phyloP scores from a whole-genome alignment of 2,329 filamentous ascomycete species.

The Aspergillus pseudotamarii region DNA sequence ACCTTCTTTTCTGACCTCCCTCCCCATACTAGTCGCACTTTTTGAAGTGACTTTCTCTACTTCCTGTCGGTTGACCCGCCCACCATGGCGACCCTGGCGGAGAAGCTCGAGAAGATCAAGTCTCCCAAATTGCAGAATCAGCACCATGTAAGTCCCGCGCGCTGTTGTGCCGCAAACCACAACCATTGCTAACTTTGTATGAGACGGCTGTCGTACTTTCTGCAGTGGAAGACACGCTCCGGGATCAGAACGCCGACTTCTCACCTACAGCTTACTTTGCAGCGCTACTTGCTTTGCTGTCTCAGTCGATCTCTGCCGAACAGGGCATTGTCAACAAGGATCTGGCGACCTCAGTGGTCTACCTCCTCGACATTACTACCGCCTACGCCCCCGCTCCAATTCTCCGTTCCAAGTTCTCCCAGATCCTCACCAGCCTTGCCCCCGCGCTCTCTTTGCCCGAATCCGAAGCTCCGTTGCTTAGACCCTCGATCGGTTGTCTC shows the following conservation, averaged over 20 bases:
- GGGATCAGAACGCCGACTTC: slow-evolving; percentile 79
- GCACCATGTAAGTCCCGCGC: slow-evolving; percentile 68
- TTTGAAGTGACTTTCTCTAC: slow-evolving; percentile 26
- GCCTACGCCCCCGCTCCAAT: slow-evolving; percentile 82
- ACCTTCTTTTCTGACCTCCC: slow-evolving; percentile 26
- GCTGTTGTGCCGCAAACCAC: background rate
- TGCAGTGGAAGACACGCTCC: slow-evolving; percentile 89
- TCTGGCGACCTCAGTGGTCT: slow-evolving; percentile 82
- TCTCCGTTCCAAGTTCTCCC: slow-evolving; percentile 90
- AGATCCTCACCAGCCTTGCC: slow-evolving; percentile 84
- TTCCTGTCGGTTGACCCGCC: slow-evolving; percentile 29
- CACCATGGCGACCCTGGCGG: slow-evolving; percentile 68
- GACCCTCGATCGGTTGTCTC: slow-evolving; percentile 87
- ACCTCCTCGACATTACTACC: slow-evolving; percentile 91
- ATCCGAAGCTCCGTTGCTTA: slow-evolving; percentile 82
- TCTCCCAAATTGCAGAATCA: slow-evolving; percentile 95
- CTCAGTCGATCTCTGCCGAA: slow-evolving; percentile 68
- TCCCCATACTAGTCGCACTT: slow-evolving; percentile 22
- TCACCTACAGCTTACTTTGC: slow-evolving; percentile 94
- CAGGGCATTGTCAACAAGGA: slow-evolving; percentile 76
- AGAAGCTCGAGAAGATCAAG: slow-evolving; percentile 96
- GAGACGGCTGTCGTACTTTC: slow-evolving; percentile 73
- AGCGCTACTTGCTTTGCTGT: slow-evolving; percentile 84
- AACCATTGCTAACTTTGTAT: slow-evolving; percentile 15
- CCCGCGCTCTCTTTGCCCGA: slow-evolving; percentile 79